These are phyloP conservation scores for Rhizopogon vesiculosus DNA, from an alignment of 768 basidiomycete species.

Conservation along the genomic window DNA sequence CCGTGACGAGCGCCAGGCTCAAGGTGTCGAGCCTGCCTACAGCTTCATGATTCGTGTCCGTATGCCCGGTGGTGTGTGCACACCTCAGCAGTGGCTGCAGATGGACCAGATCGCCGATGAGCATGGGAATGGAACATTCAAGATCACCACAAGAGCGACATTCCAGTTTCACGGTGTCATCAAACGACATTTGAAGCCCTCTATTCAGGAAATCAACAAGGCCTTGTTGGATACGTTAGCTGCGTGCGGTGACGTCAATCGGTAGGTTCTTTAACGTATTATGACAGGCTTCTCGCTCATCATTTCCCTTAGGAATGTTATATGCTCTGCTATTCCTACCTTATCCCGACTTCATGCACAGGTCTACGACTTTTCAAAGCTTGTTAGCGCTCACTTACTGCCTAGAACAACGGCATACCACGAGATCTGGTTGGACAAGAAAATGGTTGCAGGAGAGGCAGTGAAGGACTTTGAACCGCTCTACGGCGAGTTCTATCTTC, in stretches of 20 bases:
- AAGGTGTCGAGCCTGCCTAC: conserved; percentile 93
- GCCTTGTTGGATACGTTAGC: conserved; percentile 91
- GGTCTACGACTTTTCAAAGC: conserved; percentile 81
- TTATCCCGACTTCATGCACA: conserved; percentile 81
- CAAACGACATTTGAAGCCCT: conserved; percentile 92
- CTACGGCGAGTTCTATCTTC: conserved; percentile 97
- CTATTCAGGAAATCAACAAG: conserved; percentile 94
- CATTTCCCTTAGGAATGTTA: conserved; percentile 61
- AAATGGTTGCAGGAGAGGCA: conserved; percentile 90
- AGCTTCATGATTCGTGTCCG: conserved; percentile 98
- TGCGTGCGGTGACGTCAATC: conserved; percentile 97
- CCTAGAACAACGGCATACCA: conserved; percentile 94
- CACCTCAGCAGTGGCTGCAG: conserved; percentile 86
- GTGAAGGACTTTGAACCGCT: conserved; percentile 93
- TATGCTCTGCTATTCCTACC: conserved; percentile 87
- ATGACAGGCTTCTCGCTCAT: conserved; percentile 4
- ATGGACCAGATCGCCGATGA: conserved; percentile 97
- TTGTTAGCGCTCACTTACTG: conserved; percentile 79
- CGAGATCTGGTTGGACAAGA: conserved; percentile 99
- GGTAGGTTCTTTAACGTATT: conserved; percentile 37
- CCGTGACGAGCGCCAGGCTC: conserved; percentile 88
- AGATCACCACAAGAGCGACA: conserved; percentile 95
- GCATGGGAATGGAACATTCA: conserved; percentile 90
- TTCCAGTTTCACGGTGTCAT: conserved; percentile 99
- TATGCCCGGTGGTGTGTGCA: conserved; percentile 94